Evolutionary conservation across 306 rosid species (phyloP).

Genomic region (Malus fusca): DNA sequence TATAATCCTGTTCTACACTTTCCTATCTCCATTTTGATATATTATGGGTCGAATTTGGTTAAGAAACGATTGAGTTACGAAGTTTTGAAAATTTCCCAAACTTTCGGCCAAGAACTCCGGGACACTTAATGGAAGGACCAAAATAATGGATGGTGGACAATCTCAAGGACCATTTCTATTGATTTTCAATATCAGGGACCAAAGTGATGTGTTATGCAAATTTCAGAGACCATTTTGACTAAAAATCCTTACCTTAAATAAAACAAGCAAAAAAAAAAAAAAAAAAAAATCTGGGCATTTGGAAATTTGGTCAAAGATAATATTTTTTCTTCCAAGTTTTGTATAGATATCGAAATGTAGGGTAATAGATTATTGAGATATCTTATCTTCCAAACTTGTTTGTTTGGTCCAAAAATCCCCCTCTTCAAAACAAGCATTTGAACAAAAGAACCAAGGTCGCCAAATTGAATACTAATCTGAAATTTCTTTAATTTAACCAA

Average conservation of each 20-base stretch:
- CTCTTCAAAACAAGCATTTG: slow-evolving; percentile 14
- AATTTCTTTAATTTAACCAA: not conserved
- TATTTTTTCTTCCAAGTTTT: slow-evolving; percentile 2
- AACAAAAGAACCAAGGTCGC: slow-evolving; percentile 34
- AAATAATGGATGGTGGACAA: no score
- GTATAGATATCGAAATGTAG: slow-evolving; percentile 29
- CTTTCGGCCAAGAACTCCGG: no score
- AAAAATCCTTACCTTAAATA: not conserved
- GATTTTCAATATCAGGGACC: no score
- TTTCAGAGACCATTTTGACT: no score
- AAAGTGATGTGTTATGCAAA: no score
- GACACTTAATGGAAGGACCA: no score
- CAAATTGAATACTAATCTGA: slow-evolving; percentile 16
- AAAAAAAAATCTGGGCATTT: slow-evolving; percentile 21
- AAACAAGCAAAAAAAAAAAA: slow-evolving; percentile 15
- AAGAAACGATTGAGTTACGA: no score
- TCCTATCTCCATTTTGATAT: no score
- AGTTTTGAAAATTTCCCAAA: no score
- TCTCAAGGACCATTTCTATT: no score
- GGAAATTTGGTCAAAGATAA: slow-evolving; percentile 38
- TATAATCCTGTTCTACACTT: no score
- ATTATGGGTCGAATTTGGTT: no score
- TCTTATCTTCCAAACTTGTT: slow-evolving; percentile 32
- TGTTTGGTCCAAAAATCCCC: slow-evolving; percentile 15
- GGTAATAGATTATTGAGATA: slow-evolving; percentile 33